Conservation (phyloP, 805 yeast species). For the Saccharomycopsis malanga region DNA sequence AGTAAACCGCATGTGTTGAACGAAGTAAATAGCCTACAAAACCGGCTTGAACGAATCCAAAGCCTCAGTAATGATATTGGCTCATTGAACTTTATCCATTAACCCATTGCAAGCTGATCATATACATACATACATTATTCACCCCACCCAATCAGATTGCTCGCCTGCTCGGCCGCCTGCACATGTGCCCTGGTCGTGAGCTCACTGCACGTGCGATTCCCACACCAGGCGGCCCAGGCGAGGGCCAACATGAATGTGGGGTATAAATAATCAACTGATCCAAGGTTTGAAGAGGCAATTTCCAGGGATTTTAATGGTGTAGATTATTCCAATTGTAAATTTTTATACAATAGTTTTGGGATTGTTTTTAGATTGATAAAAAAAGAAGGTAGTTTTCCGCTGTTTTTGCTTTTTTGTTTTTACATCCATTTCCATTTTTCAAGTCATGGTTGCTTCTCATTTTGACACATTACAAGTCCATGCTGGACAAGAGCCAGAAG, state of each 20-base stretch:
- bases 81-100: background rate
- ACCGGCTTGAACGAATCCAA: background rate
- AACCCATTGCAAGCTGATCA: background rate
- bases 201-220: background rate
- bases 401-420: slow-evolving; percentile 1
- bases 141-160: no score
- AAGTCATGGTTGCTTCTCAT: slow-evolving; percentile 44
- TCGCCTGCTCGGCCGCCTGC: no score
- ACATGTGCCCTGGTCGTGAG: background rate
- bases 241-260: background rate
- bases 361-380: no score
- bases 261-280: no score
- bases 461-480: slow-evolving; percentile 91
- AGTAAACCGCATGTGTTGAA: slow-evolving; percentile 5
- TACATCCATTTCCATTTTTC: background rate
- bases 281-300: no score
- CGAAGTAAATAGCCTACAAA: background rate
- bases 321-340: no score
- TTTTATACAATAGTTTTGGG: no score
- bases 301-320: no score
- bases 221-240: background rate
- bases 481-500: slow-evolving; percentile 81
- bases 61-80: background rate
- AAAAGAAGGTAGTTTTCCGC: no score
- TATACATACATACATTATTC: background rate